Conservation (phyloP, 2,329 filamentous ascomycete species). For the Mycosphaerella arachidis region DNA sequence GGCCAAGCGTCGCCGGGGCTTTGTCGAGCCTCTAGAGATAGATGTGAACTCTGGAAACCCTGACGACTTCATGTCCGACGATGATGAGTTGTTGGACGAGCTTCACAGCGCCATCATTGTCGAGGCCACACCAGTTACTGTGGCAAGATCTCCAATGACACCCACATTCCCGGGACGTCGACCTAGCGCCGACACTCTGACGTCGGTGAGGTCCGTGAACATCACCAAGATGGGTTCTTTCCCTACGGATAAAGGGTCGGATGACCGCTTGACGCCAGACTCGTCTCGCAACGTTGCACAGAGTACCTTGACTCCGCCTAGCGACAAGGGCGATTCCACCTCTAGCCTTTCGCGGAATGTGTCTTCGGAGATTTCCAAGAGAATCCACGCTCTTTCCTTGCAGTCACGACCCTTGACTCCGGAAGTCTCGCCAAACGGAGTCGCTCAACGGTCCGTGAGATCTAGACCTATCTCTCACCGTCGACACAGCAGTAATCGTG, state of each 20-base stretch:
- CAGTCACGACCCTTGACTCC: slow-evolving; percentile 15
- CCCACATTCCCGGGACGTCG: slow-evolving; percentile 52
- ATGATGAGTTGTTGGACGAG: slow-evolving; percentile 63
- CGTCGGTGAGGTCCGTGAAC: slow-evolving; percentile 23
- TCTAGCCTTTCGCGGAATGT: slow-evolving; percentile 63
- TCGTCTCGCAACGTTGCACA: not conserved
- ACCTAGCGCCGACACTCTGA: slow-evolving; percentile 22
- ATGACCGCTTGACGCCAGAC: not conserved
- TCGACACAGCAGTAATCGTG: slow-evolving; percentile 18
- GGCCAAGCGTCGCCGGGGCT: slow-evolving; percentile 37
- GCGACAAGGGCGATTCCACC: slow-evolving; percentile 32
- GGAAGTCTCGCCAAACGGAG: slow-evolving; percentile 12
- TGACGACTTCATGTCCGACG: slow-evolving; percentile 61
- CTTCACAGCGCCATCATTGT: slow-evolving; percentile 75
- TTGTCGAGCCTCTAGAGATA: slow-evolving; percentile 38
- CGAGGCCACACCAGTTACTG: slow-evolving; percentile 73
- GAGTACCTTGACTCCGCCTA: slow-evolving; percentile 7
- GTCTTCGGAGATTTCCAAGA: slow-evolving; percentile 84
- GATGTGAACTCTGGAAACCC: slow-evolving; percentile 38
- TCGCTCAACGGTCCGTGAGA: slow-evolving; percentile 9
- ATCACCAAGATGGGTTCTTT: slow-evolving; percentile 17
- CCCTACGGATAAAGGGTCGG: not conserved
- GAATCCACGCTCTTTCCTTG: slow-evolving; percentile 80
- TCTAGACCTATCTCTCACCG: slow-evolving; percentile 19
- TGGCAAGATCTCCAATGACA: slow-evolving; percentile 78